These are phyloP conservation scores for Entomortierella parvispora DNA, from an alignment of 192 early-diverging fungal genomes.

Conservation along the genomic window DNA sequence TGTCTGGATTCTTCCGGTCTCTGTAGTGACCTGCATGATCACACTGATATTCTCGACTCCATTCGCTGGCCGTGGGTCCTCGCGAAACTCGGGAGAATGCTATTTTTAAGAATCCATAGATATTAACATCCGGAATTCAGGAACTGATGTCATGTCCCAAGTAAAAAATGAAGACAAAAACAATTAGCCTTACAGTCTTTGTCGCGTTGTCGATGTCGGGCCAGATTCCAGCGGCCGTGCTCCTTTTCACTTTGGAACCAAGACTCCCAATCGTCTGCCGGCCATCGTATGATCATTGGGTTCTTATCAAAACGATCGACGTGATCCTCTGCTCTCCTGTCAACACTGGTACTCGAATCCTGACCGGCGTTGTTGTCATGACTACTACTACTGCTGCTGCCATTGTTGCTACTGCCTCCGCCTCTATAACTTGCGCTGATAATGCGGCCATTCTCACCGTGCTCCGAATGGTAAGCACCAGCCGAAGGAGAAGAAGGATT, in stretches of 20 bases:
- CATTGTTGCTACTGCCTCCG: neutral
- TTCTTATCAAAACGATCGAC: conserved; percentile 22
- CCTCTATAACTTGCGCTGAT: conserved; percentile 1
- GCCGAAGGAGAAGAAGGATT: neutral
- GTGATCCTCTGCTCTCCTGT: too few species aligned
- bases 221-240: conserved; percentile 37
- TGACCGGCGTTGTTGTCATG: neutral
- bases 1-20: conserved; percentile 40
- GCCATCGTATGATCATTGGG: conserved; percentile 19
- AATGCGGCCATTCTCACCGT: too few species aligned
- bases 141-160: neutral
- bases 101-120: neutral
- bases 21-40: conserved; percentile 49
- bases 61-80: conserved; percentile 46
- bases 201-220: conserved; percentile 33
- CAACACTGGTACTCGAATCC: neutral
- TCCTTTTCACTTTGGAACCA: conserved; percentile 36
- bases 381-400: neutral
- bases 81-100: conserved; percentile 41
- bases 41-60: conserved; percentile 44
- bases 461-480: too few species aligned
- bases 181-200: conserved; percentile 23
- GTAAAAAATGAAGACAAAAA: neutral
- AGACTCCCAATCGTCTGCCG: conserved; percentile 33
- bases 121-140: neutral